phyloP scores from a whole-genome alignment of 352 stramenopile genomes.

The Phytophthora pisi region DNA sequence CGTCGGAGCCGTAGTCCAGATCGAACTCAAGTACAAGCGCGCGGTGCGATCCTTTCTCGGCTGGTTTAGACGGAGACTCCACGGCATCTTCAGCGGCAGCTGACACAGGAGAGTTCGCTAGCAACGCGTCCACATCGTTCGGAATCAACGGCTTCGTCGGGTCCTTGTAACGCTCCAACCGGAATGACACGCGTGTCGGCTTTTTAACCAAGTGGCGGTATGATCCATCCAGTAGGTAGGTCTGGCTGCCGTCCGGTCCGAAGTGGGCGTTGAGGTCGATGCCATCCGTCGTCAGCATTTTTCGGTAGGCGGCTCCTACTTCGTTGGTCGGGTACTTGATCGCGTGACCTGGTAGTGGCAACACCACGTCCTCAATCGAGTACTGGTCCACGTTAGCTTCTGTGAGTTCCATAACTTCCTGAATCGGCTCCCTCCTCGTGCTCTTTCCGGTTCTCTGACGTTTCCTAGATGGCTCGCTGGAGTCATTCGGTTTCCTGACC shows the following conservation, averaged over 20 bases:
- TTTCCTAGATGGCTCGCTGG: constrained; percentile 38
- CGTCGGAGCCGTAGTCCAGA: constrained; percentile 78
- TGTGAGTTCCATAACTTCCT: constrained; percentile 68
- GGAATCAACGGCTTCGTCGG: constrained; percentile 87
- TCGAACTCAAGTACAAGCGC: constrained; percentile 67
- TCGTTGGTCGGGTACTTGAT: constrained; percentile 86
- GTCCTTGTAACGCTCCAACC: constrained; percentile 90
- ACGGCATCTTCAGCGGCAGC: neutral
- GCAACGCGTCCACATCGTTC: constrained; percentile 86
- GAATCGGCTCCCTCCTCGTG: constrained; percentile 16
- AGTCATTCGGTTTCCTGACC: constrained; percentile 16
- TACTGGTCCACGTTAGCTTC: constrained; percentile 88
- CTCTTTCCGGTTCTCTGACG: constrained; percentile 37
- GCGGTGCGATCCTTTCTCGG: constrained; percentile 28
- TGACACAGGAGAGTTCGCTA: constrained; percentile 18
- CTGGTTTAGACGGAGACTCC: constrained; percentile 9
- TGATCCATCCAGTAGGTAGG: constrained; percentile 82
- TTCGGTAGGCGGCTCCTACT: constrained; percentile 51
- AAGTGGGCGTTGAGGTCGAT: constrained; percentile 65
- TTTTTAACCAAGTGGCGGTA: constrained; percentile 94
- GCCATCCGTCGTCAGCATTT: constrained; percentile 60
- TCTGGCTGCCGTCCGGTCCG: constrained; percentile 46
- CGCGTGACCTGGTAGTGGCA: constrained; percentile 93
- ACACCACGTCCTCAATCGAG: constrained; percentile 93
- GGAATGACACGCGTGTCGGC: constrained; percentile 79